Evolutionary conservation across 345 rosid genomes (phyloP), one percentile per base, ranked within the genome.

Genomic region (Hypericum perforatum): DNA sequence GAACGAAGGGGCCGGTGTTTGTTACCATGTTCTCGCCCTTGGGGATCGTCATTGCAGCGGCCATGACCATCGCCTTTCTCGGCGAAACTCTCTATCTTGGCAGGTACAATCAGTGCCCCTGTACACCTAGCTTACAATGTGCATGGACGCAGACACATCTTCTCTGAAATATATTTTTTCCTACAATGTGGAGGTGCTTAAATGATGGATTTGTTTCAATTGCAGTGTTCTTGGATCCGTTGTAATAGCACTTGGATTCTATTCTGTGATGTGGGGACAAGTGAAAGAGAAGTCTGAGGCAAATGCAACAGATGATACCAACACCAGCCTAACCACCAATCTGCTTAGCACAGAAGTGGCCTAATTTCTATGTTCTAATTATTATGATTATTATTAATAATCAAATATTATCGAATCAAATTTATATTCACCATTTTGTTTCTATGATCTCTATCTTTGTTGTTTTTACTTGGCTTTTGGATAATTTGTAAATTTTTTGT

Each of bases 11-110:
- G 8, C 74, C 76, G 9, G 55, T 70, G 0, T 73, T 48, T 39
- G 81, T 76, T 7, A 52, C 77, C 57, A 67, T 76, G 73, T 76
- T 76, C 75, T 69, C 49, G 68, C 78, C 81, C 6, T 32, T 76
- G 65, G 78, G 77, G 32, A 76, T 76, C 46, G 67, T 29, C 47
- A 11, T 70, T 61, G 69, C 81, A 7, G 60, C 64, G 5, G 10
- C 47, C 47, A 41, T 76, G 49, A 49, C 66, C 9, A 56, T 67
- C 59, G 6, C 36, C 5, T 67, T 76, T 46, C 73, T 76, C 8
- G 75, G 75, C 0, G 70, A 60, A 9, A 42, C 64, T 9, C 67
- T 73, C 54, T 57, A 38, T 59, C 71, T 76, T 16, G 81, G 76
- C 57, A 73, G 78, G 81, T 76, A 22, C 32, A 22, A 22, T 22